Conservation (phyloP, 2,329 filamentous ascomycete genomes). For the Trichoderma cornu-damae region DNA sequence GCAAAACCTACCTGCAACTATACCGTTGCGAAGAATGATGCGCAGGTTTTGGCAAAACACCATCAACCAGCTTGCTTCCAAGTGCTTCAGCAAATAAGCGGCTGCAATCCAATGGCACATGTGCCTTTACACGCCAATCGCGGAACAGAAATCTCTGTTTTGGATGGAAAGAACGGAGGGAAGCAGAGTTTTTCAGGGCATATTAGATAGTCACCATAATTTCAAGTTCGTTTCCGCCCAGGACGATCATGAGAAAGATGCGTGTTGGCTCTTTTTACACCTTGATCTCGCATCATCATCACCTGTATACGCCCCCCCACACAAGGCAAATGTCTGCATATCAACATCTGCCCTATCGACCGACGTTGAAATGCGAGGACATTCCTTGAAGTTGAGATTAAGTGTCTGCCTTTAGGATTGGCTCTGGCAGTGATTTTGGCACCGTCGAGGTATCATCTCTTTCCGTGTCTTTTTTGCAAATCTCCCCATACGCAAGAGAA, state of each 20-base stretch:
- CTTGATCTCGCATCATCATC: too few species aligned
- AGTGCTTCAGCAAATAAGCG: neutral
- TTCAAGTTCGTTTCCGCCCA: neutral
- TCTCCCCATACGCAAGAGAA: neutral
- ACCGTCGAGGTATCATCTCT: neutral
- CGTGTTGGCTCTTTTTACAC: too few species aligned
- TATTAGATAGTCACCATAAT: neutral
- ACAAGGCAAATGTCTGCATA: neutral
- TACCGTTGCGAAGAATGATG: neutral
- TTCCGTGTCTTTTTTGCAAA: neutral
- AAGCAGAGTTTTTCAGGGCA: neutral
- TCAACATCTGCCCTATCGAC: neutral
- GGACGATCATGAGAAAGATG: neutral
- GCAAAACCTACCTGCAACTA: neutral
- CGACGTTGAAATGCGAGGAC: neutral
- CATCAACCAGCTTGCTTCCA: constrained; percentile 7
- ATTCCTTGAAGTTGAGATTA: neutral
- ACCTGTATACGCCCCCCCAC: neutral
- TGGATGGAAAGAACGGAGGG: too few species aligned
- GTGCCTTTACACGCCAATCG: neutral
- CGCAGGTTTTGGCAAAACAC: neutral
- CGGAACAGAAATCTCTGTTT: too few species aligned
- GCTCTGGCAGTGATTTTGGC: neutral
- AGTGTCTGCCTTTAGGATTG: neutral
- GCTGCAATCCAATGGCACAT: neutral